phyloP scores from a whole-genome alignment of 176 grass and related monocot genomes.

The bread wheat (Triticum aestivum) region DNA sequence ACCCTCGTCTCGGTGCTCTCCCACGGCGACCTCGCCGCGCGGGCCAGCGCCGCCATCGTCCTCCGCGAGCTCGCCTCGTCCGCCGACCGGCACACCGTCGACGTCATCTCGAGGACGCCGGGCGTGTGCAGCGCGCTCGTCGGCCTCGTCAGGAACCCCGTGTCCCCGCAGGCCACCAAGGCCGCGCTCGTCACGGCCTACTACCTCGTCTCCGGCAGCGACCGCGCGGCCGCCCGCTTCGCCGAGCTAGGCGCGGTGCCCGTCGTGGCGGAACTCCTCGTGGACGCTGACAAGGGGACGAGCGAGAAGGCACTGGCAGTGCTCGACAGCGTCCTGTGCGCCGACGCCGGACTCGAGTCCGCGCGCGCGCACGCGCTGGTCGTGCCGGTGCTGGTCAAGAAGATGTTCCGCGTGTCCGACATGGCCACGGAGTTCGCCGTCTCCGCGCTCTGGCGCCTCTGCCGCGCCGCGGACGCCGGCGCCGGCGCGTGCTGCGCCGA shows the following conservation, averaged over 20 bases:
- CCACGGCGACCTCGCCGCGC: slow-evolving; percentile 33
- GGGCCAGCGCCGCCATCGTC: slow-evolving; percentile 49
- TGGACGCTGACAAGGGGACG: slow-evolving; percentile 66
- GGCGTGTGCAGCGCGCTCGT: slow-evolving; percentile 46
- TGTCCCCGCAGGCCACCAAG: slow-evolving; percentile 65
- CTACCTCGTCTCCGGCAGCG: slow-evolving; percentile 44
- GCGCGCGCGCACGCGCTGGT: slow-evolving; percentile 50
- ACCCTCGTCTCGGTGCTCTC: slow-evolving; percentile 46
- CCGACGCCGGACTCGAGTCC: slow-evolving; percentile 33
- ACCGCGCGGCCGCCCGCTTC: slow-evolving; percentile 29
- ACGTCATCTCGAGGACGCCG: slow-evolving; percentile 21
- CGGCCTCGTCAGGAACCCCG: slow-evolving; percentile 37
- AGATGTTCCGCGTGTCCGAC: slow-evolving; percentile 86
- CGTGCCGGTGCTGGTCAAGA: slow-evolving; percentile 85
- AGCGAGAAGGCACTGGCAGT: slow-evolving; percentile 69
- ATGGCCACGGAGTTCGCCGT: slow-evolving; percentile 93
- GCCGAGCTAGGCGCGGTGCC: slow-evolving; percentile 30
- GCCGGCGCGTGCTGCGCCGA: slow-evolving; percentile 44
- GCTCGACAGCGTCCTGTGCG: slow-evolving; percentile 49
- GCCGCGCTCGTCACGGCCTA: slow-evolving; percentile 64
- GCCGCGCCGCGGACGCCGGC: slow-evolving; percentile 29
- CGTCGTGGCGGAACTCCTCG: slow-evolving; percentile 51
- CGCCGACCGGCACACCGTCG: slow-evolving; percentile 21
- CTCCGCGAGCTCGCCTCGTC: slow-evolving; percentile 62
- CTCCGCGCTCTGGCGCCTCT: slow-evolving; percentile 87